These are phyloP conservation scores for Clitocybe nebularis DNA, from an alignment of 1,284 basidiomycete genomes.

Conservation along the genomic window DNA sequence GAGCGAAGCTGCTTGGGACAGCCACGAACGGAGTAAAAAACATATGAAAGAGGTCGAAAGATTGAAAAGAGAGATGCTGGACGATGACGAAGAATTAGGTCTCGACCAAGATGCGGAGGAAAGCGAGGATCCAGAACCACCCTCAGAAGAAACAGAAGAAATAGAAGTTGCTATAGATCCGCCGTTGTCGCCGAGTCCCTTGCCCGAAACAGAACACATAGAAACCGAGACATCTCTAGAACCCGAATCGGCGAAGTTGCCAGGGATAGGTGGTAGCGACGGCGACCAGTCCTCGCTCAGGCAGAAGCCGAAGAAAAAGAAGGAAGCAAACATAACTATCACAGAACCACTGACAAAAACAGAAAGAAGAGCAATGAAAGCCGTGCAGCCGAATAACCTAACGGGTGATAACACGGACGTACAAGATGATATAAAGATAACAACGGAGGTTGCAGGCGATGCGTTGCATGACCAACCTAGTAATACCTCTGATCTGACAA, in stretches of 20 bases:
- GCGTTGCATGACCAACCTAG: neutral
- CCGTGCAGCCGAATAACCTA: neutral
- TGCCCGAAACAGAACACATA: neutral
- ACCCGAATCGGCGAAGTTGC: slow-evolving; percentile 1
- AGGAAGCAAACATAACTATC: slow-evolving; percentile 7
- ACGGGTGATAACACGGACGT: neutral
- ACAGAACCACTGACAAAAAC: slow-evolving; percentile 17
- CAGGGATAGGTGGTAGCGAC: neutral
- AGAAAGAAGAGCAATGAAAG: slow-evolving; percentile 18
- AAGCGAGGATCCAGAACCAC: slow-evolving; percentile 20
- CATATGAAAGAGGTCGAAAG: slow-evolving; percentile 86
- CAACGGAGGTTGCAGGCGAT: neutral
- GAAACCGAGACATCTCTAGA: neutral
- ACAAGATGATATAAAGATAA: slow-evolving; percentile 1
- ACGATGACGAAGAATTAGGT: slow-evolving; percentile 71
- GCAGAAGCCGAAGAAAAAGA: slow-evolving; percentile 21
- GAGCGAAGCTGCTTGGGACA: slow-evolving; percentile 93
- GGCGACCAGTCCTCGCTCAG: slow-evolving; percentile 14
- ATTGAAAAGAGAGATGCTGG: slow-evolving; percentile 70
- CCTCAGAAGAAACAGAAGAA: slow-evolving; percentile 9
- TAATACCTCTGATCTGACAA: slow-evolving; percentile 41
- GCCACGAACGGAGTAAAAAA: slow-evolving; percentile 95
- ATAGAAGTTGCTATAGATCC: slow-evolving; percentile 2
- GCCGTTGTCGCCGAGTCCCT: slow-evolving; percentile 6
- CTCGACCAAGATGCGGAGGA: slow-evolving; percentile 25